These are phyloP conservation scores for Talaromyces verruculosus DNA, from an alignment of 2,329 filamentous ascomycete genomes.

Conservation along the genomic window DNA sequence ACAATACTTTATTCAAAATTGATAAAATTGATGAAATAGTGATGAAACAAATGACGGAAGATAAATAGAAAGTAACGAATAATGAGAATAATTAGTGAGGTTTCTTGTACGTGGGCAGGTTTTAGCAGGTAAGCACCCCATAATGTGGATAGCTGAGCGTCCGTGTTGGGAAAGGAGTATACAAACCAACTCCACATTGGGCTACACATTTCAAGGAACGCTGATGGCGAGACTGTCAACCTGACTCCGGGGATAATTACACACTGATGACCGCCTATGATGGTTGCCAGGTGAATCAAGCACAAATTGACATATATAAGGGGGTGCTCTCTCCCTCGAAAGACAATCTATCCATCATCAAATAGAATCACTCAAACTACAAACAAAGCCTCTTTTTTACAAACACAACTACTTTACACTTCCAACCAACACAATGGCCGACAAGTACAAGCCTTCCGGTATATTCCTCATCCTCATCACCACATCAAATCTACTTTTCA, in stretches of 20 bases:
- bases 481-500: background rate
- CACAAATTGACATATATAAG: background rate
- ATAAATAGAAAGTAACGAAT: background rate
- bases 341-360: background rate
- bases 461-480: background rate
- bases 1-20: background rate
- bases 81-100: background rate
- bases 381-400: background rate
- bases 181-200: constrained; percentile 1
- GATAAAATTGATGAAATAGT: background rate
- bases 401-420: background rate
- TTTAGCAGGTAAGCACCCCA: background rate
- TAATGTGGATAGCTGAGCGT: background rate
- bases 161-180: background rate
- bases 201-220: background rate
- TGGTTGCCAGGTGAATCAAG: background rate
- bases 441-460: constrained; percentile 11
- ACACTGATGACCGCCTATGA: background rate
- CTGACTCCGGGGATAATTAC: background rate
- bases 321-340: background rate
- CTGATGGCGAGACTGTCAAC: background rate
- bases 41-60: background rate
- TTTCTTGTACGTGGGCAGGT: background rate
- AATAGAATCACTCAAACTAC: background rate
- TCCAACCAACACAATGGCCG: background rate